A percentile compares a stretch with the other conserved stretches of the same genome.
Evolutionary conservation across 768 basidiomycete species (phyloP).

Genomic region (Mycena indigotica): DNA sequence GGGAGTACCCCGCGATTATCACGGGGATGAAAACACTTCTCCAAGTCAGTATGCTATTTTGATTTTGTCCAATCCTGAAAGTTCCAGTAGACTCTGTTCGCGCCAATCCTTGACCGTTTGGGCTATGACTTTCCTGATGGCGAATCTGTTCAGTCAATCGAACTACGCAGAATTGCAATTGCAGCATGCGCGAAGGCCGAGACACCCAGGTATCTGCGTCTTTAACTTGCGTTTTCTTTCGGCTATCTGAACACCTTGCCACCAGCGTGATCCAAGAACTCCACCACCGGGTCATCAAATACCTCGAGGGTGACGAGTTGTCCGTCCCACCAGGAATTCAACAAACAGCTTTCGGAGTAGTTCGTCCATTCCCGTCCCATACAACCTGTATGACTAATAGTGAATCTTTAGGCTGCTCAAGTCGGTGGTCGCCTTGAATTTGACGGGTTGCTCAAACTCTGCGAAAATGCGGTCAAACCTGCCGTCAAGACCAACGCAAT

Average conservation of each 20-base stretch:
- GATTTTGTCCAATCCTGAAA: neutral
- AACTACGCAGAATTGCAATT: conserved; percentile 77
- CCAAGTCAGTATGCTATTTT: conserved; percentile 47
- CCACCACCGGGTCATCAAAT: conserved; percentile 66
- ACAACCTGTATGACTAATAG: neutral
- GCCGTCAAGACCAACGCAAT: conserved; percentile 52
- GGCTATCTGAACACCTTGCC: no score
- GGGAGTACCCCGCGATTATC: conserved; percentile 66
- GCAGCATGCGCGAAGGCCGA: conserved; percentile 41
- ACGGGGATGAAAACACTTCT: conserved; percentile 61
- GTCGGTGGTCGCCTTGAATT: conserved; percentile 77
- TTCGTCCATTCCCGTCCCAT: conserved; percentile 31
- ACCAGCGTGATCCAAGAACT: conserved; percentile 73
- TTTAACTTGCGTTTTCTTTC: no score
- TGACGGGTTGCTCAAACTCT: conserved; percentile 67
- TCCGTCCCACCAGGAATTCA: conserved; percentile 80
- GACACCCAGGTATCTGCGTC: no score
- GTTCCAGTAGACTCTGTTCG: conserved; percentile 56
- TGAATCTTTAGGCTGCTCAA: conserved; percentile 58
- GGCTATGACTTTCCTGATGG: conserved; percentile 71
- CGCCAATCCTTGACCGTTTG: conserved; percentile 74
- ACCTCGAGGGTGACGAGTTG: conserved; percentile 69
- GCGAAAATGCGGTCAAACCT: conserved; percentile 70
- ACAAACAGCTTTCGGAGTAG: conserved; percentile 50
- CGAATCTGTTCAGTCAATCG: conserved; percentile 69